Conservation (phyloP, 129 eudicot genomes). For the Chrysanthemum seticuspe region DNA sequence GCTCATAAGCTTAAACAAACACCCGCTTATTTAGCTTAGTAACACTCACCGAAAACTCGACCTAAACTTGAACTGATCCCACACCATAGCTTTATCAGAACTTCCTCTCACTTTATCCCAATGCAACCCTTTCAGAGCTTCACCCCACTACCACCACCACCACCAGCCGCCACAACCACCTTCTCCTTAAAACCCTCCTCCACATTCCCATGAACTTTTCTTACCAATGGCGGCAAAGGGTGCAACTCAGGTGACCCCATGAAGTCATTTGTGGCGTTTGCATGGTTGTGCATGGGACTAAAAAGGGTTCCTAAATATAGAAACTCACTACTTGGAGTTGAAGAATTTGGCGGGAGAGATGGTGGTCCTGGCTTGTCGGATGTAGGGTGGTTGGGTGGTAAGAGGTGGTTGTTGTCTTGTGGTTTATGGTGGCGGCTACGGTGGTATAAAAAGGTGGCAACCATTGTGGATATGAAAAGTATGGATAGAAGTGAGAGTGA, state of each 20-base stretch:
- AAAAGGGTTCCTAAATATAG: constrained; percentile 63
- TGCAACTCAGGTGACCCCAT: constrained; percentile 88
- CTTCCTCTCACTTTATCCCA: constrained; percentile 68
- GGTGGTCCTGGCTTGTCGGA: constrained; percentile 39
- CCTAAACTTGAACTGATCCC: constrained; percentile 61
- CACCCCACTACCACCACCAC: too few relatives aligned
- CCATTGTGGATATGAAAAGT: constrained; percentile 29
- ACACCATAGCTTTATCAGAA: constrained; percentile 58
- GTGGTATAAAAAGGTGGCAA: constrained; percentile 40
- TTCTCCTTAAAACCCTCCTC: neutral
- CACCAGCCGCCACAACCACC: too few relatives aligned
- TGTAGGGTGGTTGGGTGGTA: constrained; percentile 45
- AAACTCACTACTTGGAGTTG: constrained; percentile 63
- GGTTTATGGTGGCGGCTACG: constrained; percentile 27
- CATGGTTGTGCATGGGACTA: constrained; percentile 31
- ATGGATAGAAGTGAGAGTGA: constrained; percentile 43
- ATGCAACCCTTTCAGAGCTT: constrained; percentile 54
- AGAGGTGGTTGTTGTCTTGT: constrained; percentile 44
- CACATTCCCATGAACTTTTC: constrained; percentile 23
- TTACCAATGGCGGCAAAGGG: constrained; percentile 86
- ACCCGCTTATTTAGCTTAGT: too few relatives aligned
- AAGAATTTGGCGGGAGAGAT: constrained; percentile 33
- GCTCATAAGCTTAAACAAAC: too few relatives aligned
- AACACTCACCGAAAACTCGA: constrained; percentile 50
- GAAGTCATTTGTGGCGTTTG: constrained; percentile 22